Percentiles rank a stretch among this genome's conserved stretches.
These are phyloP conservation scores for Boletus mariae DNA, from an alignment of 1,284 basidiomycete species.

Conservation along the genomic window DNA sequence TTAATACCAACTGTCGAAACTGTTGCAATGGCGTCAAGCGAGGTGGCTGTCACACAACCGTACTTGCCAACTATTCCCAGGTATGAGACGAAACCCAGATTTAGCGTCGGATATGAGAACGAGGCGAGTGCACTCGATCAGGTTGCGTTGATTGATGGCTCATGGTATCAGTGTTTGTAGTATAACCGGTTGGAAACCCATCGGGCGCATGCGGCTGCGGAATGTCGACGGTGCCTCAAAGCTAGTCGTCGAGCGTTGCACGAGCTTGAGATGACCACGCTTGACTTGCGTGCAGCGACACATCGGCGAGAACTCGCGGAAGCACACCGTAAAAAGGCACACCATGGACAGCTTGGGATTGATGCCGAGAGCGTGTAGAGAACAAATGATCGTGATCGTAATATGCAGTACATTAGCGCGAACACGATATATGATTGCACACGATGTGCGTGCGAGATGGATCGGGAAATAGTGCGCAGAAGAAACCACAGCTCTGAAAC, in stretches of 20 bases:
- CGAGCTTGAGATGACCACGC: constrained; percentile 54
- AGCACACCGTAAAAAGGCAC: constrained; percentile 57
- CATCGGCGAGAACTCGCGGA: constrained; percentile 52
- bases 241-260: constrained; percentile 49
- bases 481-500: constrained; percentile 61
- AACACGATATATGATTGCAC: constrained; percentile 62
- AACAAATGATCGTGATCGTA: constrained; percentile 26
- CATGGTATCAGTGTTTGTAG: constrained; percentile 10
- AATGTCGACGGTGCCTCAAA: constrained; percentile 42
- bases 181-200: constrained; percentile 34
- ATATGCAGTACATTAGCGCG: constrained; percentile 21
- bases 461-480: constrained; percentile 51
- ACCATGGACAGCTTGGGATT: constrained; percentile 54
- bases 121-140: constrained; percentile 21
- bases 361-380: constrained; percentile 35
- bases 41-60: constrained; percentile 24
- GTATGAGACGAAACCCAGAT: constrained; percentile 22
- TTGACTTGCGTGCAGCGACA: constrained; percentile 59
- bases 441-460: constrained; percentile 71
- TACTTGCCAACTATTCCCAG: constrained; percentile 30
- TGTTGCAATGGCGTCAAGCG: constrained; percentile 9
- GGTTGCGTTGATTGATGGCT: constrained; percentile 5
- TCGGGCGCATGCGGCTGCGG: constrained; percentile 38
- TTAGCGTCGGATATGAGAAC: constrained; percentile 24
- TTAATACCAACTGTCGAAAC: constrained; percentile 13